These are phyloP conservation scores for Trichoderma atroviride DNA, from an alignment of 2,329 filamentous ascomycete species.

Conservation along the genomic window DNA sequence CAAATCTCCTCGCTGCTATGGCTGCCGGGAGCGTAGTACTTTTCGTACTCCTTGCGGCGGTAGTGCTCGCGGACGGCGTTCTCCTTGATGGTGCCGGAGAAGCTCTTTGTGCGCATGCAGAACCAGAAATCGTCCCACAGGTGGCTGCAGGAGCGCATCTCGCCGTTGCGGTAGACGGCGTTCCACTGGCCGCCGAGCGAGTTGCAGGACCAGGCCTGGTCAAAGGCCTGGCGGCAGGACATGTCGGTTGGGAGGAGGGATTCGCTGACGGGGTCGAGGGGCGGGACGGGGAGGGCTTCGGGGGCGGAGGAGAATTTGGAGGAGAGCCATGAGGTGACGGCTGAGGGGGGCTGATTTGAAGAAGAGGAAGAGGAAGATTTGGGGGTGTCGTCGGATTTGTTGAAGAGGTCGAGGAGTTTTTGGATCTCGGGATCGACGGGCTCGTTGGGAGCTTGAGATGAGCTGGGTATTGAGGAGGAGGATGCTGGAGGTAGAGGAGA, in stretches of 20 bases:
- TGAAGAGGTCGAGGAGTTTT: conserved; percentile 55
- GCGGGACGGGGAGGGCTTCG: conserved; percentile 33
- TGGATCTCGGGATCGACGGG: conserved; percentile 55
- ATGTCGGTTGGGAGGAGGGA: conserved; percentile 77
- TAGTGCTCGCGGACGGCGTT: conserved; percentile 69
- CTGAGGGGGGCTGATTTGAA: conserved; percentile 30
- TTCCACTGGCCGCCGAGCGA: conserved; percentile 89
- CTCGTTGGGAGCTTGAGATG: conserved; percentile 35
- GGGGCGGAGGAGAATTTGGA: conserved; percentile 30
- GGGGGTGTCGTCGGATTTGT: conserved; percentile 37
- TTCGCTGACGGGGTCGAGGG: conserved; percentile 58
- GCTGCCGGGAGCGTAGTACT: conserved; percentile 65
- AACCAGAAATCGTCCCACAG: conserved; percentile 97
- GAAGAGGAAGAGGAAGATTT: conserved; percentile 33
- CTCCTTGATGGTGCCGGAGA: conserved; percentile 61
- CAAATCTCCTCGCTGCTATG: conserved; percentile 90
- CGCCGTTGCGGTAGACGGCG: conserved; percentile 84
- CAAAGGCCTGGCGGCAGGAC: conserved; percentile 89
- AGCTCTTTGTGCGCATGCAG: conserved; percentile 83
- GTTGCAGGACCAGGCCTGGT: conserved; percentile 92
- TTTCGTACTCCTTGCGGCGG: conserved; percentile 64
- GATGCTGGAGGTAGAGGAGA: conserved; percentile 28
- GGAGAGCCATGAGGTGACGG: conserved; percentile 41
- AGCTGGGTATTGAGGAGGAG: conserved; percentile 26
- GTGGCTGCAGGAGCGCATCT: conserved; percentile 74